Conservation (phyloP, 805 yeast genomes). For the Geotrichum ghanense region DNA sequence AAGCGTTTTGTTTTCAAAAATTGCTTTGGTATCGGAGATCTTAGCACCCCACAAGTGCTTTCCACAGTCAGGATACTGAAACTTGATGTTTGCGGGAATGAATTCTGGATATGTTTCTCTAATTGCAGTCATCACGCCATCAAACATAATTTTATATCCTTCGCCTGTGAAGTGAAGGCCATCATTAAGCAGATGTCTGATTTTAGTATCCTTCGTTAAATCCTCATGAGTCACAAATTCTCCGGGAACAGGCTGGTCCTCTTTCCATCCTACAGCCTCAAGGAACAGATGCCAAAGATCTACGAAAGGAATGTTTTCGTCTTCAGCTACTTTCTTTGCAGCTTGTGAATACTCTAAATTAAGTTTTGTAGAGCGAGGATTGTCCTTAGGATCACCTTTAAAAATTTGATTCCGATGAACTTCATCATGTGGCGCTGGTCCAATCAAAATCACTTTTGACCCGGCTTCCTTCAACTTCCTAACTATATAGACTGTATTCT, state of each 20-base stretch:
- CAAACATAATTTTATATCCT: slow-evolving; percentile 40
- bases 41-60: background rate
- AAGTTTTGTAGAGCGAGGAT: slow-evolving; percentile 34
- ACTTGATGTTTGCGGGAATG: slow-evolving; percentile 30
- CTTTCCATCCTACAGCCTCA: slow-evolving; percentile 31
- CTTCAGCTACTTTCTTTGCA: slow-evolving; percentile 34
- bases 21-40: background rate
- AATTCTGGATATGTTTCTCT: slow-evolving; percentile 36
- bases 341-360: slow-evolving; percentile 42
- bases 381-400: slow-evolving; percentile 30
- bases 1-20: background rate
- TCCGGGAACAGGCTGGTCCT: slow-evolving; percentile 19
- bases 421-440: slow-evolving; percentile 44
- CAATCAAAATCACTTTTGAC: slow-evolving; percentile 45
- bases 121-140: slow-evolving; percentile 33
- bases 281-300: slow-evolving; percentile 39
- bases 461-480: slow-evolving; percentile 29
- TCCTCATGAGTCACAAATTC: slow-evolving; percentile 3
- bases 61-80: slow-evolving; percentile 3
- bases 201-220: slow-evolving; percentile 3
- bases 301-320: slow-evolving; percentile 43
- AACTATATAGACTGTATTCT: slow-evolving; percentile 38
- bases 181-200: slow-evolving; percentile 29
- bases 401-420: slow-evolving; percentile 17
- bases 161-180: slow-evolving; percentile 52